phyloP scores from a whole-genome alignment of 1,139 yeast species.

The Entelexis paramagnoliae region DNA sequence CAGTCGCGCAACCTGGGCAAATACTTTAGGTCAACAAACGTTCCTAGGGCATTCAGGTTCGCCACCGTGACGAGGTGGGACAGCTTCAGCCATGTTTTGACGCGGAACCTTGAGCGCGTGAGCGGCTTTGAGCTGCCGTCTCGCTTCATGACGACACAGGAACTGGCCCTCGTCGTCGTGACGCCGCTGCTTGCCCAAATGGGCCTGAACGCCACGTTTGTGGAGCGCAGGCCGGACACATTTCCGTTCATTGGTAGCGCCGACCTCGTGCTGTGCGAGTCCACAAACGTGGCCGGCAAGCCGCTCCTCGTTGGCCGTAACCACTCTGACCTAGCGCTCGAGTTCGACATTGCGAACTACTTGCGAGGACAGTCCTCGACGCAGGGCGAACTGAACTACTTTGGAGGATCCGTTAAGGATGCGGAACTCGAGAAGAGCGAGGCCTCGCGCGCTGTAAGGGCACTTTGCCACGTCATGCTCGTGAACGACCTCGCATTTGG shows the following conservation, averaged over 20 bases:
- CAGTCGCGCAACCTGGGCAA: background rate
- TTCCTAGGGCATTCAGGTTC: conserved; percentile 9
- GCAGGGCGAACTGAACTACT: background rate
- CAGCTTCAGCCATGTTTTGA: conserved; percentile 13
- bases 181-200: conserved; percentile 17
- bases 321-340: conserved; percentile 8
- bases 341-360: background rate
- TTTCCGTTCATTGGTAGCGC: conserved; percentile 7
- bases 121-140: background rate
- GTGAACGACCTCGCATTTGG: conserved; percentile 26
- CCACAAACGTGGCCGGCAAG: background rate
- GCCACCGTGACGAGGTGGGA: conserved; percentile 21
- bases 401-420: background rate
- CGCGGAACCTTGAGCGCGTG: background rate
- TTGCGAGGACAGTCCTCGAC: background rate
- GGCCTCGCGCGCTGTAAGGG: conserved; percentile 17
- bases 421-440: background rate
- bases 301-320: conserved; percentile 13
- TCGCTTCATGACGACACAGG: conserved; percentile 4
- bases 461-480: conserved; percentile 23
- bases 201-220: conserved; percentile 15
- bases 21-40: background rate
- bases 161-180: conserved; percentile 8
- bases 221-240: conserved; percentile 14
- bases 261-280: conserved; percentile 7